phyloP scores from a whole-genome alignment of 1,139 yeast genomes.

The Geotrichum phurueaensis region DNA sequence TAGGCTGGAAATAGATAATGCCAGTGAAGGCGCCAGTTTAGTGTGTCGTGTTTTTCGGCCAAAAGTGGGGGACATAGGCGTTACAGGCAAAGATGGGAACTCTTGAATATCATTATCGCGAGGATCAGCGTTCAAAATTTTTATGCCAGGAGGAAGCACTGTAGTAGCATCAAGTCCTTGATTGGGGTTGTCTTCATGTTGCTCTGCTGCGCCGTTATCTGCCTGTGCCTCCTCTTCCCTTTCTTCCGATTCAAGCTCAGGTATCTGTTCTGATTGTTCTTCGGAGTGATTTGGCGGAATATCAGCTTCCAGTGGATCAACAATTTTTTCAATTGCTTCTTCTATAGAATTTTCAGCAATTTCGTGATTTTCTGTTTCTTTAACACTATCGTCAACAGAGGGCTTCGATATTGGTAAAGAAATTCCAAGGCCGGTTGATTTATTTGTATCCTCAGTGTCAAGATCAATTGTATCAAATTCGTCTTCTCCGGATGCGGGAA shows the following conservation, averaged over 20 bases:
- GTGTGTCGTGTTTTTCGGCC: conserved; percentile 16
- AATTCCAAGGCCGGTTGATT: background rate
- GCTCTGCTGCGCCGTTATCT: background rate
- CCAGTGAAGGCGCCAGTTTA: conserved; percentile 30
- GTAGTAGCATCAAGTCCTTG: background rate
- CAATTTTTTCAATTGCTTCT: background rate
- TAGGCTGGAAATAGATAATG: conserved; percentile 28
- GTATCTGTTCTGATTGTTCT: background rate
- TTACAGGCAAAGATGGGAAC: conserved; percentile 13
- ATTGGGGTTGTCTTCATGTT: background rate
- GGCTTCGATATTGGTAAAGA: background rate
- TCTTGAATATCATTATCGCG: conserved; percentile 6
- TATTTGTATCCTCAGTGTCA: background rate
- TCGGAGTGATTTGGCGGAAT: background rate
- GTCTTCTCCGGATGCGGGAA: background rate
- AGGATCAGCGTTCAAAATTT: background rate
- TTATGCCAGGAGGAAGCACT: background rate
- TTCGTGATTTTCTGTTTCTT: background rate
- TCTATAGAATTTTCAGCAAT: background rate
- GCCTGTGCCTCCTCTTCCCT: background rate
- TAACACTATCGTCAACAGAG: background rate
- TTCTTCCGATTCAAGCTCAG: background rate
- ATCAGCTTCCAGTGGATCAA: background rate
- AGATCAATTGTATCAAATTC: background rate
- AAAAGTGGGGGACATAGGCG: background rate